phyloP scores from a whole-genome alignment of 176 grass and related monocot genomes.

The Juncus effusus region DNA sequence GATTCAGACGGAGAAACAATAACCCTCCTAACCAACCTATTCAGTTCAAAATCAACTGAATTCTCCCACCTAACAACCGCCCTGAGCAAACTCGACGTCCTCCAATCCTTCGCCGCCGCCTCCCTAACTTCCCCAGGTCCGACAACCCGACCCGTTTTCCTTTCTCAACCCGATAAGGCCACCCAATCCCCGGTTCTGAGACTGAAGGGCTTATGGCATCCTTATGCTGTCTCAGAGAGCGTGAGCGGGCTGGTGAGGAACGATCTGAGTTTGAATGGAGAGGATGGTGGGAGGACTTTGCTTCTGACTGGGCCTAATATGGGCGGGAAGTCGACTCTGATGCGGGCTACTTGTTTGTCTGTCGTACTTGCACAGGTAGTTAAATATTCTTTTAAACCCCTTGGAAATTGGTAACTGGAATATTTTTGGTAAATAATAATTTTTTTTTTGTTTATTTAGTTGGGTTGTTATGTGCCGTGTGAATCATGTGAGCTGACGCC shows the following conservation, averaged over 20 bases:
- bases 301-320: slow-evolving; percentile 97
- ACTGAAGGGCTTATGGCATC: slow-evolving; percentile 97
- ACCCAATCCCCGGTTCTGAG: slow-evolving; percentile 37
- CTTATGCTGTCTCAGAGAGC: slow-evolving; percentile 75
- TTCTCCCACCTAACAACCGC: slow-evolving; percentile 68
- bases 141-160: slow-evolving; percentile 63
- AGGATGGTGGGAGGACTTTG: slow-evolving; percentile 48
- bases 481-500: slow-evolving; percentile 60
- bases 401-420: neutral
- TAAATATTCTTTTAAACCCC: neutral
- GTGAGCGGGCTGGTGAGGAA: slow-evolving; percentile 67
- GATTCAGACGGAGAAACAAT: slow-evolving; percentile 53
- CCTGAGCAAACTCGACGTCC: slow-evolving; percentile 72
- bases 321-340: slow-evolving; percentile 91
- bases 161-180: slow-evolving; percentile 33
- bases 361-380: slow-evolving; percentile 78
- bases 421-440: neutral
- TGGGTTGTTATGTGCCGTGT: slow-evolving; percentile 91
- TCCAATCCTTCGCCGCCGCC: slow-evolving; percentile 70
- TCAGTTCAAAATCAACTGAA: slow-evolving; percentile 57
- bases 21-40: slow-evolving; percentile 51
- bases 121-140: slow-evolving; percentile 47
- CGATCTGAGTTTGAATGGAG: slow-evolving; percentile 65
- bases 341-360: slow-evolving; percentile 87
- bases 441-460: slow-evolving; percentile 30